Evolutionary conservation across 148 eudicot species (phyloP).

Genomic region (Amaranthus cruentus): DNA sequence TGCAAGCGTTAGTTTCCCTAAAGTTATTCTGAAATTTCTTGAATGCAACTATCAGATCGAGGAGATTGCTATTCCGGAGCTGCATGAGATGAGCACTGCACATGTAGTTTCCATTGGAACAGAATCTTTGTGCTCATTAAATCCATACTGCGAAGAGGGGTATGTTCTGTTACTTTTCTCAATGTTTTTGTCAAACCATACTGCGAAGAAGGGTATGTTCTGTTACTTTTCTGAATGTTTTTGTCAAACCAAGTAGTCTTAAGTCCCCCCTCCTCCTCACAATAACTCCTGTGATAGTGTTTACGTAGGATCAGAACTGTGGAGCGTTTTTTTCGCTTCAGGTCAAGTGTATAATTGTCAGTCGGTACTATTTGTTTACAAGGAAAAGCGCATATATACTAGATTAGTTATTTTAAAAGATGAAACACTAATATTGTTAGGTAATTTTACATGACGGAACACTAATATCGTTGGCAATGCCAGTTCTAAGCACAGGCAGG

Average conservation of each 20-base stretch:
- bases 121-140: slow-evolving; percentile 52
- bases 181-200: slow-evolving; percentile 26
- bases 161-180: slow-evolving; percentile 18
- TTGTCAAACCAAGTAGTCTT: background rate
- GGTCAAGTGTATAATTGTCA: too few species aligned
- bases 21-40: background rate
- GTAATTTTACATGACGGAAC: too few species aligned
- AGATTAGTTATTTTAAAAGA: too few species aligned
- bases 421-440: too few species aligned
- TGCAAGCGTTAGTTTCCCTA: background rate
- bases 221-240: background rate
- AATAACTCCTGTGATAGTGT: too few species aligned
- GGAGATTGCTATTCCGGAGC: slow-evolving; percentile 84
- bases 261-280: background rate
- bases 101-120: slow-evolving; percentile 94
- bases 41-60: slow-evolving; percentile 38
- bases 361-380: too few species aligned
- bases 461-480: too few species aligned
- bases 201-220: slow-evolving; percentile 74
- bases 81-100: slow-evolving; percentile 78
- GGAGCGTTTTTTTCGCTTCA: too few species aligned
- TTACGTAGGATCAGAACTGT: too few species aligned
- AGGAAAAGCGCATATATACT: too few species aligned
- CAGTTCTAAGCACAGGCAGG: too few species aligned
- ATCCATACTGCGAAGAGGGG: slow-evolving; percentile 84